Base-by-base conservation (phyloP, 148 eudicot species). In the Spergularia bocconei region DNA sequence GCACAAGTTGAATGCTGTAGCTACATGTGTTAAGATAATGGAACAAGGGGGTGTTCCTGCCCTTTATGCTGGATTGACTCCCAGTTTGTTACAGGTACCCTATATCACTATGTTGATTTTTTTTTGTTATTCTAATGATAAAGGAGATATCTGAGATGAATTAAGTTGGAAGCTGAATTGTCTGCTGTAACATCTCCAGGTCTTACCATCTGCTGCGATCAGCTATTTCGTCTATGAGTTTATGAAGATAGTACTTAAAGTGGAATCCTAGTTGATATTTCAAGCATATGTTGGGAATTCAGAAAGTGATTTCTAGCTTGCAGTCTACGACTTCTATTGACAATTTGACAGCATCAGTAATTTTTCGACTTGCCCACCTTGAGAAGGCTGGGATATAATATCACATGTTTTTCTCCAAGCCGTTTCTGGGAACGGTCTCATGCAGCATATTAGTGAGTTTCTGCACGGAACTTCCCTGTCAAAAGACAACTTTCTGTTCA, bases 161-260 rank as follows among this genome's bases (percentile, higher is more conserved):
- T 29, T 6, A 14, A 44, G 11, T 11, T 16, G 53, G 38, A 62
- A 33, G 23, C 70, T 79, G 11, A 80, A 66, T 55, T 63, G 55
- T 67, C 39, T 56, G 41, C 39, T 77, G 80, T 76, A 69, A 75
- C 47, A 75, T 67, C 65, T 82, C 53, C 91, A 94, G 97, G 98
- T 92, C 58, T 82, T 95, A 77, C 98, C 98, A 75, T 95, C 98
- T 44, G 98, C 98, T 83, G 98, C 98, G 76, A 92, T 95, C 63
- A 95, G 98, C 85, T 95, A 95, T 85, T 90, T 95, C 17, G 97
- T 95, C 3, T 95, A 92, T 13, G 98, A 95, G 85, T 90, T 81
- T 83, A 95, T 92, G 98, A 95, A 92, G 86, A 81, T 92, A 72
- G 88, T 92, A 77, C 93, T 92, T 69, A 76, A 92, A 69, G 98